phyloP scores from a whole-genome alignment of 2,329 filamentous ascomycete genomes.

The Davidsoniella virescens region DNA sequence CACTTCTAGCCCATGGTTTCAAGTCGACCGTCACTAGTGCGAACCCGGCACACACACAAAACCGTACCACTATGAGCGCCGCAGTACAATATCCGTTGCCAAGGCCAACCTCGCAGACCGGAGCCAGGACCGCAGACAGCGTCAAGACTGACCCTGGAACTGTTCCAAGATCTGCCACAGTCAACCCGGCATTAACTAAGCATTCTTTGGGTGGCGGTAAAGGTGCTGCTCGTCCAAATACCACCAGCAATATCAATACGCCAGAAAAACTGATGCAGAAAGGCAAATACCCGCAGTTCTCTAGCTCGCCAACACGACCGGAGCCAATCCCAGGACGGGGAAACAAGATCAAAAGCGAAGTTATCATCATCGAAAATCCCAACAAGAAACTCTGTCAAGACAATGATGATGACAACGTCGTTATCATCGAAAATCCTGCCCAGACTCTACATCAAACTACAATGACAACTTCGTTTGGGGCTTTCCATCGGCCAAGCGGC shows the following conservation, averaged over 20 bases:
- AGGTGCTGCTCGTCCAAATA: constrained; percentile 12
- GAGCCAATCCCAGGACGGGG: constrained; percentile 11
- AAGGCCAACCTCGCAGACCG: no score
- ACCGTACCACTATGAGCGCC: no score
- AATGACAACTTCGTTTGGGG: constrained; percentile 24
- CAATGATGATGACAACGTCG: constrained; percentile 17
- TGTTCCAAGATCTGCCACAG: constrained; percentile 14
- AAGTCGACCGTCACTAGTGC: no score
- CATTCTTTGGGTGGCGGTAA: constrained; percentile 27
- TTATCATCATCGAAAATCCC: constrained; percentile 22
- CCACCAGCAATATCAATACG: not conserved
- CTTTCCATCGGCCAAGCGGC: constrained; percentile 29
- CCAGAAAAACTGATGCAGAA: constrained; percentile 9
- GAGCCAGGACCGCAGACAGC: no score
- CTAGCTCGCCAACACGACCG: constrained; percentile 35
- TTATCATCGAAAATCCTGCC: constrained; percentile 25
- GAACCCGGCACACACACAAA: no score
- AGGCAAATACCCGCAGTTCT: constrained; percentile 39
- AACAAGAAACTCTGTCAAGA: no score
- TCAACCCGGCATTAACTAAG: constrained; percentile 18
- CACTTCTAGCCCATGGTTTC: not conserved
- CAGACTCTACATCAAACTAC: constrained; percentile 36
- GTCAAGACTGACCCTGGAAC: not conserved
- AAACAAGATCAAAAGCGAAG: constrained; percentile 10
- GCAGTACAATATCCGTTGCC: no score